phyloP scores from a whole-genome alignment of 129 eudicot species.

The Gnaphalium uliginosum region DNA sequence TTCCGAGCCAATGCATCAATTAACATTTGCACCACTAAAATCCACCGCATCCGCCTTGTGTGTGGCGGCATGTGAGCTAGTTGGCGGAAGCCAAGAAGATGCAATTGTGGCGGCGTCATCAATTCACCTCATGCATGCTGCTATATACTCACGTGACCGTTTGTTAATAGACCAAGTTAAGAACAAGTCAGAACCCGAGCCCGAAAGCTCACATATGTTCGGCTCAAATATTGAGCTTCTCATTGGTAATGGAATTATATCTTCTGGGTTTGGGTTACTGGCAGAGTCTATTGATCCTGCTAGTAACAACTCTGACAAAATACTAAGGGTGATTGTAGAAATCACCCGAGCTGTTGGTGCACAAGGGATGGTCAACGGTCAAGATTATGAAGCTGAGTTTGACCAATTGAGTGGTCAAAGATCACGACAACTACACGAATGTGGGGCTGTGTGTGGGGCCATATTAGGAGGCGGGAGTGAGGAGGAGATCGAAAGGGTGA shows the following conservation, averaged over 20 bases:
- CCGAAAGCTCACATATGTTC: slow-evolving; percentile 26
- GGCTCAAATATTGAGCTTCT: slow-evolving; percentile 58
- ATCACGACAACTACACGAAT: slow-evolving; percentile 48
- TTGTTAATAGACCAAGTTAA: slow-evolving; percentile 28
- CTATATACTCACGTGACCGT: slow-evolving; percentile 45
- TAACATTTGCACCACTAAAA: slow-evolving; percentile 56
- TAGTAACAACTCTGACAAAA: slow-evolving; percentile 23
- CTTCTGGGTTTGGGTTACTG: slow-evolving; percentile 63
- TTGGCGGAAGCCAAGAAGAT: slow-evolving; percentile 51
- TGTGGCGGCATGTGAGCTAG: slow-evolving; percentile 72
- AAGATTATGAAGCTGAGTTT: slow-evolving; percentile 11
- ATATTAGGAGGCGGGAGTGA: slow-evolving; percentile 66
- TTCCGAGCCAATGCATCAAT: slow-evolving; percentile 68
- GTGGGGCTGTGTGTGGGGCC: slow-evolving; percentile 66
- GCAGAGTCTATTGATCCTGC: slow-evolving; percentile 30
- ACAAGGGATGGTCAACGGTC: slow-evolving; percentile 41
- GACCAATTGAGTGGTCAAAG: slow-evolving; percentile 16
- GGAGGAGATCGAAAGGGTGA: slow-evolving; percentile 55
- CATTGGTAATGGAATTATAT: slow-evolving; percentile 55
- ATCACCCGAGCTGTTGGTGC: slow-evolving; percentile 49
- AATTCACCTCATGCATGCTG: slow-evolving; percentile 63
- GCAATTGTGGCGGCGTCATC: slow-evolving; percentile 68
- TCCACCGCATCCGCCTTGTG: slow-evolving; percentile 54
- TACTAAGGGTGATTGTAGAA: slow-evolving; percentile 51
- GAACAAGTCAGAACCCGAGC: neutral